Evolutionary conservation across 2,329 filamentous ascomycete species (phyloP), one percentile per base, ranked within the genome.

Genomic region (Saccharata proteae): DNA sequence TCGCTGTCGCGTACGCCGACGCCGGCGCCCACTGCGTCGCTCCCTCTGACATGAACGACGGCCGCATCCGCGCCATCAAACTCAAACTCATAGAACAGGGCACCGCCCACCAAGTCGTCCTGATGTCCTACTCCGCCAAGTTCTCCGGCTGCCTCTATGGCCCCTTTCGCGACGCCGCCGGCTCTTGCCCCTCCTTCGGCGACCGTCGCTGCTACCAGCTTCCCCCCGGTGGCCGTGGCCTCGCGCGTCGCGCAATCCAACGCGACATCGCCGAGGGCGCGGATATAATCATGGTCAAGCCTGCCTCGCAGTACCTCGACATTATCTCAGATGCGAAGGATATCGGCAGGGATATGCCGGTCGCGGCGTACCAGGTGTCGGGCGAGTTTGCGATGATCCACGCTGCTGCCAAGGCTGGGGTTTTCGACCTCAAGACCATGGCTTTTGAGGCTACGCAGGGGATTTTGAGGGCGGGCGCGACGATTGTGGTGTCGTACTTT

Each of bases 251-350:
- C 43, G 90, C 90, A 29, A 94, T 98, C 42, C 64, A 75, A 23
- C 74, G 90, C 43, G 90, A 98, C 52, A 88, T 98, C 43, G 71
- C 69, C 41, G 90, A 98, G 60, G 90, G 90, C 16, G 90, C 90
- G 13, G 90, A 98, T 50, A 84, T 94, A 44, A 93, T 98, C 59
- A 94, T 98, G 88, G 90, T 98, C 39, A 98, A 98, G 68, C 90
- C 90, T 2, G 90, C 90, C 7, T 81, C 81, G 46, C 84, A 88
- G 57, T 98, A 93, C 55, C 70, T 98, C 26, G 90, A 98, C 58
- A 93, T 98, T 47, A 96, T 98, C 55, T 84, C 82, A 43, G 90
- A 98, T 51, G 90, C 90, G 32, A 96, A 93, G 65, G 85, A 94
- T 32, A 71, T 96, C 32, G 88, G 83, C 37, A 80, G 77, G 52